phyloP scores from a whole-genome alignment of 2,329 filamentous ascomycete genomes.

The Sclerotinia glacialis region DNA sequence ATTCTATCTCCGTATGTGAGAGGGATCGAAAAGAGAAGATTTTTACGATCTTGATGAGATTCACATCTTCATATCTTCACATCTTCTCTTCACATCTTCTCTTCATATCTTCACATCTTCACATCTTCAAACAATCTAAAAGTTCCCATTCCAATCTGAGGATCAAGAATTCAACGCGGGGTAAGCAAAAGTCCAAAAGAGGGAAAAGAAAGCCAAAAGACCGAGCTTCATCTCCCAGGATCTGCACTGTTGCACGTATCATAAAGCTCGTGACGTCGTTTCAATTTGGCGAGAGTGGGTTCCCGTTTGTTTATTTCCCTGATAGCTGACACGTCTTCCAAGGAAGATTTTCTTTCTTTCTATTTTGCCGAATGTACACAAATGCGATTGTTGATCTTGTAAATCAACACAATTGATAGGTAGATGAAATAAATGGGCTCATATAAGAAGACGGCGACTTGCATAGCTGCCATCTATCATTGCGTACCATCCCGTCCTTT shows the following conservation, averaged over 20 bases:
- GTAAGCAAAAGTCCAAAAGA: background rate
- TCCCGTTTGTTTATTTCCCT: conserved; percentile 5
- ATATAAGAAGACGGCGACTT: conserved; percentile 4
- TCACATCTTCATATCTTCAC: background rate
- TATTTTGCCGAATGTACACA: background rate
- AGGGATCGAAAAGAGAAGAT: background rate
- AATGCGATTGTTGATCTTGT: background rate
- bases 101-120: no score
- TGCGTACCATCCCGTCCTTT: background rate
- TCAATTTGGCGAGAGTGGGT: conserved; percentile 15
- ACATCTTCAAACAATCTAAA: background rate
- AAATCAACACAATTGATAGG: background rate
- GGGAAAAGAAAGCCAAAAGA: background rate
- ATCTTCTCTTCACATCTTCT: no score
- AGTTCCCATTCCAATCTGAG: background rate
- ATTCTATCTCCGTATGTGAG: background rate
- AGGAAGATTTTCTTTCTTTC: background rate
- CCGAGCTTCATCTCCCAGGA: conserved; percentile 4
- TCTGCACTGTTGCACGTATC: background rate
- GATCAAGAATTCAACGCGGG: conserved; percentile 1
- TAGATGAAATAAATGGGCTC: background rate
- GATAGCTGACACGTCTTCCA: background rate
- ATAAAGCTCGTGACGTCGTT: conserved; percentile 17
- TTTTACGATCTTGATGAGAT: background rate
- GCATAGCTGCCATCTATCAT: conserved; percentile 10